Base-by-base conservation (phyloP, 768 basidiomycete species). In the Cystofilobasidium macerans region DNA sequence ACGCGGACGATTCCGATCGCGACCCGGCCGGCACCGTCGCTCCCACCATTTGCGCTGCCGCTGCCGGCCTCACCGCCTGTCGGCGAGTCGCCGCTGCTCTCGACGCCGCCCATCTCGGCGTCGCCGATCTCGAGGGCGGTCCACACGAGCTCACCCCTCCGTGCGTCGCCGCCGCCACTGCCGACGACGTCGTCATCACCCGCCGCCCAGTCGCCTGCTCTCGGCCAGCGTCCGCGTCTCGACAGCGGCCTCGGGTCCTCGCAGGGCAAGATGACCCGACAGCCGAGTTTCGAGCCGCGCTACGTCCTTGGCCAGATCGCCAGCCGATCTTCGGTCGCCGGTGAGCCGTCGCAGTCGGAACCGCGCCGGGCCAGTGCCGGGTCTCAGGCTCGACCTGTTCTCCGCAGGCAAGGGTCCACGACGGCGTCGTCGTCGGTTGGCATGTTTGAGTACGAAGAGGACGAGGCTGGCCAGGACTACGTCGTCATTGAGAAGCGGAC, bases 401-500 rank as follows among this genome's bases (percentile, higher is more conserved):
- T 65, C 57, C 43, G 45, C 22, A 57, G 57, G 57, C 38, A 30
- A 14, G 53, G 54, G 7, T 67, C 60, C n/a, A 36, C 48, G 9
- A 53, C 59, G 22, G 51, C 47, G 4, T 61, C 65, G 8, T 47
- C 57, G 20, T 57, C 48, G 45, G 36, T 61, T 11, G 65, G 54
- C 20, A 58, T 58, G n/a, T 57, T 45, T 28, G 64, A 65, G 14
- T 57, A 65, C 33, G 81, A 83, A 43, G 57, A 81, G 86, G 61
- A 82, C 84, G 69, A 74, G 45, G 68, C 74, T 14, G 75, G 74
- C 1, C 72, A 72, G 61, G 94, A 98, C 72, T 99, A 99, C 71
- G 94, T 98, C 0, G 82, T 99, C 0, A 88, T 98, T 1, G 92
- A 87, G 48, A 91, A 99, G 62, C 81, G 86, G 58, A 88, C 88